Percentiles rank a stretch among this genome's conserved stretches.
Evolutionary conservation across 257 asterid species (phyloP).

Genomic region (Mitragyna speciosa): DNA sequence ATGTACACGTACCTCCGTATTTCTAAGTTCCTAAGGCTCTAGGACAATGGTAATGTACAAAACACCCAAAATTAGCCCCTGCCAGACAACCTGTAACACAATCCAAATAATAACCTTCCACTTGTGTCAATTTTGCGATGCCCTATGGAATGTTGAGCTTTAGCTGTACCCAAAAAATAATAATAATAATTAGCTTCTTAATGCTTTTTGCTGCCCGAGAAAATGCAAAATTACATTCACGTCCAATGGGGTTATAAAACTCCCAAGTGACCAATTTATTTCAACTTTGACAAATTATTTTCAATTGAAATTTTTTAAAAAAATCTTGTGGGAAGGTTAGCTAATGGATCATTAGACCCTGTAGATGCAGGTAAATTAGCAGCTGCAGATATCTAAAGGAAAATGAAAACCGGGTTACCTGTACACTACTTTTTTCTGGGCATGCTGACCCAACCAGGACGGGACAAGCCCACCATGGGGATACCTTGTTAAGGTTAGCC

Average conservation of each 20-base stretch:
- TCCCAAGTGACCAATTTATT: neutral
- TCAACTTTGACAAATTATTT: neutral
- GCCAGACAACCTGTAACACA: conserved; percentile 29
- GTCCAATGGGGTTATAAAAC: neutral
- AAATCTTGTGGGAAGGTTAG: neutral
- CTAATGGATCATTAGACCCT: neutral
- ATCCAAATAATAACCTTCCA: conserved; percentile 28
- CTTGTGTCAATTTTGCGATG: conserved; percentile 24
- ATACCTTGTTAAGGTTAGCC: conserved; percentile 22
- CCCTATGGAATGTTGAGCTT: conserved; percentile 41
- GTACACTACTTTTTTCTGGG: conserved; percentile 48
- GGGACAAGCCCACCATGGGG: conserved; percentile 32
- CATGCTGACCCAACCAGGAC: conserved; percentile 40
- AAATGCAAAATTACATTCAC: neutral
- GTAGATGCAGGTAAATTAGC: neutral
- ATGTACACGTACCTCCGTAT: conserved; percentile 72
- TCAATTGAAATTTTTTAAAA: neutral
- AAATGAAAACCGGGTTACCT: conserved; percentile 47
- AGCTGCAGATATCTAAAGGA: conserved; percentile 13
- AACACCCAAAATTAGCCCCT: conserved; percentile 41
- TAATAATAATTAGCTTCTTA: neutral
- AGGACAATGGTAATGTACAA: conserved; percentile 50
- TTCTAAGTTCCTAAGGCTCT: conserved; percentile 47
- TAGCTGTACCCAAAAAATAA: conserved; percentile 28
- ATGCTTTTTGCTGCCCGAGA: neutral